phyloP scores from a whole-genome alignment of 1,139 yeast genomes.

The Diutina neorugosa region DNA sequence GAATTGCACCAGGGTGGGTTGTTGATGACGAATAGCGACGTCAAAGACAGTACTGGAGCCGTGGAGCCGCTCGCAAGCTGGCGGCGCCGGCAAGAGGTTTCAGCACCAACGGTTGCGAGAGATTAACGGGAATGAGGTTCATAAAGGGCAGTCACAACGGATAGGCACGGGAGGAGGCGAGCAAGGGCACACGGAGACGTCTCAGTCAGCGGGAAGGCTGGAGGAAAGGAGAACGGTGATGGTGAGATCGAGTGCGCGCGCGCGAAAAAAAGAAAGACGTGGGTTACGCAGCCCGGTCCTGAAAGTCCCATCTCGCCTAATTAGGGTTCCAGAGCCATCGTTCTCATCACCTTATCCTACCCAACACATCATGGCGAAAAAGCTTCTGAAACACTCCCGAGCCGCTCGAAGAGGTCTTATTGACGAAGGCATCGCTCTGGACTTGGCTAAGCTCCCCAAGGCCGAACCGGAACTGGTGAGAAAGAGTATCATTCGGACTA shows the following conservation, averaged over 20 bases:
- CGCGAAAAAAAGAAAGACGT: no score
- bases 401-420: constrained; percentile 56
- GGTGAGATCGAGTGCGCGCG: no score
- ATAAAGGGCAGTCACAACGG: constrained; percentile 1
- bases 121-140: constrained; percentile 4
- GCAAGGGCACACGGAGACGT: not conserved
- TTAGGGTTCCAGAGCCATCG: no score
- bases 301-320: no score
- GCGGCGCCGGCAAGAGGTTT: not conserved
- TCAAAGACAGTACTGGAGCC: constrained; percentile 14
- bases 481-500: constrained; percentile 54
- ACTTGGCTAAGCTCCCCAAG: constrained; percentile 41
- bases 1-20: not conserved
- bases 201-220: not conserved
- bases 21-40: constrained; percentile 9
- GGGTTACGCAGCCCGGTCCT: no score
- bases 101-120: not conserved
- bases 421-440: constrained; percentile 31
- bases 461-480: constrained; percentile 45
- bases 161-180: not conserved
- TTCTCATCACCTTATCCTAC: not conserved
- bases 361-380: constrained; percentile 9
- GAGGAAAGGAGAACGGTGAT: not conserved
- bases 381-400: constrained; percentile 56
- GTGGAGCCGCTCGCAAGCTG: constrained; percentile 8